phyloP scores from a whole-genome alignment of 2,329 filamentous ascomycete genomes.

The Penicillium hesseltinei region DNA sequence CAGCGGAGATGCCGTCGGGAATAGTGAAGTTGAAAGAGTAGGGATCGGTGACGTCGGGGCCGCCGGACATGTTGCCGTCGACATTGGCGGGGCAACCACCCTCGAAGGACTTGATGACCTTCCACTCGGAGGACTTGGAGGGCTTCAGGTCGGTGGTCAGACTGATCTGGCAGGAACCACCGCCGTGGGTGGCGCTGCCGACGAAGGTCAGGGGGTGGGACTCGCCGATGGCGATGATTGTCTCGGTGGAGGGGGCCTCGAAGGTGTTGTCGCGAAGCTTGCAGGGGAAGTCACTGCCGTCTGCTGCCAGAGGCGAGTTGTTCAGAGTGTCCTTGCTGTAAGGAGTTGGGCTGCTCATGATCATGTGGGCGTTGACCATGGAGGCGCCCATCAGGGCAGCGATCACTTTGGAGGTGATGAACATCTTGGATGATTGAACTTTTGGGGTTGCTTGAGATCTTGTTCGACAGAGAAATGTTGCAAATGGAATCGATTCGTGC shows the following conservation, averaged over 20 bases:
- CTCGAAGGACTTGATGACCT: constrained; percentile 83
- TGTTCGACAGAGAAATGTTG: constrained; percentile 20
- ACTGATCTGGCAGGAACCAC: constrained; percentile 87
- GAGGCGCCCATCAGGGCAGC: constrained; percentile 53
- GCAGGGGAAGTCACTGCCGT: constrained; percentile 77
- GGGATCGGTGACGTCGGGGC: constrained; percentile 47
- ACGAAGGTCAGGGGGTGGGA: constrained; percentile 62
- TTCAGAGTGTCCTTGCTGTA: constrained; percentile 52
- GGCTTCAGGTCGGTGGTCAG: constrained; percentile 75
- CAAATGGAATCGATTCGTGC: constrained; percentile 32
- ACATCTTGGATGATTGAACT: constrained; percentile 24
- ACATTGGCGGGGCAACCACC: constrained; percentile 75
- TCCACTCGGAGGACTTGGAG: constrained; percentile 68
- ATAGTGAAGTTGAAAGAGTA: constrained; percentile 68
- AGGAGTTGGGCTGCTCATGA: constrained; percentile 66
- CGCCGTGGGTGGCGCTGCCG: constrained; percentile 78
- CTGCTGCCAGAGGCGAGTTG: constrained; percentile 63
- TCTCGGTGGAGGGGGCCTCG: constrained; percentile 48
- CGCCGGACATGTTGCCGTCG: constrained; percentile 57
- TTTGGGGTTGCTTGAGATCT: constrained; percentile 8
- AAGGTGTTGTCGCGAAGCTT: constrained; percentile 56
- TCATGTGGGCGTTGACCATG: constrained; percentile 70
- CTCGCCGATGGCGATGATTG: constrained; percentile 64
- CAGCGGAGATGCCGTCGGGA: constrained; percentile 68
- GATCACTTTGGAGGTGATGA: constrained; percentile 29